phyloP scores from a whole-genome alignment of 805 yeast genomes.

The Osmozyma mogii region DNA sequence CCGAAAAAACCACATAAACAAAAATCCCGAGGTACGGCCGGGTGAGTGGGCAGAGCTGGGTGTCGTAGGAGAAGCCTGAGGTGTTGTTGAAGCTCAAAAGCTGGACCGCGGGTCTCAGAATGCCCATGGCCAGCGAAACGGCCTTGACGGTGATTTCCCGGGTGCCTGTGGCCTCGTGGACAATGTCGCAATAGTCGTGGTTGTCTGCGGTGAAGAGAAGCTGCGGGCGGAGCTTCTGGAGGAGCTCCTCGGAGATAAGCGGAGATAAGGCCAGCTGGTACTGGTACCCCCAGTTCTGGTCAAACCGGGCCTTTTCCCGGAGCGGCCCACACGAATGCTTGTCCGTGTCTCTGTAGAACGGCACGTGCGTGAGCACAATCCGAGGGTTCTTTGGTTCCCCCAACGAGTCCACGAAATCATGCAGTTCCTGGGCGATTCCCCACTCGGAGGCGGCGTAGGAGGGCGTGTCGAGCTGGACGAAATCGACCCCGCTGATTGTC shows the following conservation, averaged over 20 bases:
- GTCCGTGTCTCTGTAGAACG: constrained; percentile 15
- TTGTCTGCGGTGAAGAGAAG: constrained; percentile 21
- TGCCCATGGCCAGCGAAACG: constrained; percentile 35
- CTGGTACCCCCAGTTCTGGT: constrained; percentile 16
- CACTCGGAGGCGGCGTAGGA: constrained; percentile 11
- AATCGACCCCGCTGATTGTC: constrained; percentile 25
- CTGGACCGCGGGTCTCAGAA: constrained; percentile 34
- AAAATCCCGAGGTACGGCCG: constrained; percentile 37
- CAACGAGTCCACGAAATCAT: constrained; percentile 9
- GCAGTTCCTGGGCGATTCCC: constrained; percentile 8
- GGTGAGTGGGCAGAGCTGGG: constrained; percentile 38
- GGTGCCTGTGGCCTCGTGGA: constrained; percentile 8
- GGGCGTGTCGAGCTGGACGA: constrained; percentile 15
- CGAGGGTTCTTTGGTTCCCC: constrained; percentile 9
- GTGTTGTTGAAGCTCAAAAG: constrained; percentile 18
- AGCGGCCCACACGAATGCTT: constrained; percentile 14
- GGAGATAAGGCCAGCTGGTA: constrained; percentile 17
- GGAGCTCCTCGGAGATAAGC: constrained; percentile 11
- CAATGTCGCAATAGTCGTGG: constrained; percentile 17
- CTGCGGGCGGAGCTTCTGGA: constrained; percentile 12
- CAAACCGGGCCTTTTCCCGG: constrained; percentile 12
- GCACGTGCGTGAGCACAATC: constrained; percentile 19
- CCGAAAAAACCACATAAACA: constrained; percentile 30
- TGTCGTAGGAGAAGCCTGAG: constrained; percentile 18
- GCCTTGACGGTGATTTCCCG: constrained; percentile 34